phyloP scores from a whole-genome alignment of 1,284 basidiomycete species.

The Phellopilus nigrolimitatus region DNA sequence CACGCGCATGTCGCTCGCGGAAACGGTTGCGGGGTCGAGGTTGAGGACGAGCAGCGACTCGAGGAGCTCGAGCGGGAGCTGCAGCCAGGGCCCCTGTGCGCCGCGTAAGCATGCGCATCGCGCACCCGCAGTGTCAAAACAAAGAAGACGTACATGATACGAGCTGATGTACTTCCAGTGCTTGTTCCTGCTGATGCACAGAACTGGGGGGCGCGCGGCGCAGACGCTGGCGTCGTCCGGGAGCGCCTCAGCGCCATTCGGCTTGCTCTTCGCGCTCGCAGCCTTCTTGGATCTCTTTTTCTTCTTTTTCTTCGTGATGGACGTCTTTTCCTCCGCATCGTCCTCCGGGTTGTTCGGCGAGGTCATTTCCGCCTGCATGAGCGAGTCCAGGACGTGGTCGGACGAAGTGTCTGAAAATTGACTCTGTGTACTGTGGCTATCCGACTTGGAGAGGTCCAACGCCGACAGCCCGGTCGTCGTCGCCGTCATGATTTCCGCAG shows the following conservation, averaged over 20 bases:
- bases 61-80: slow-evolving; percentile 76
- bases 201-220: slow-evolving; percentile 45
- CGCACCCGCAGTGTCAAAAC: neutral
- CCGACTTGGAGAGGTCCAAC: no score
- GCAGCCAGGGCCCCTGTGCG: slow-evolving; percentile 75
- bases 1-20: slow-evolving; percentile 34
- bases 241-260: slow-evolving; percentile 17
- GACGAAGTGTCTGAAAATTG: neutral
- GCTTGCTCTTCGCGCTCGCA: slow-evolving; percentile 34
- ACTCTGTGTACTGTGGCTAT: neutral
- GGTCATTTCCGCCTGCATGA: neutral
- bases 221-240: slow-evolving; percentile 23
- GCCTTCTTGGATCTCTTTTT: slow-evolving; percentile 64
- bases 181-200: slow-evolving; percentile 81
- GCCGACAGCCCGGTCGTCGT: no score
- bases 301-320: slow-evolving; percentile 64
- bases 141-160: slow-evolving; percentile 61
- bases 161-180: slow-evolving; percentile 86
- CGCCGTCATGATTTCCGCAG: no score
- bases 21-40: slow-evolving; percentile 61
- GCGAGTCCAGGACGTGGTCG: neutral
- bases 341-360: neutral
- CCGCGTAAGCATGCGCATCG: slow-evolving; percentile 1
- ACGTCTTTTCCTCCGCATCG: neutral
- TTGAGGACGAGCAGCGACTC: slow-evolving; percentile 75